Evolutionary conservation across 2,329 filamentous ascomycete species (phyloP).

Genomic region (Scleromitrula shiraiana): DNA sequence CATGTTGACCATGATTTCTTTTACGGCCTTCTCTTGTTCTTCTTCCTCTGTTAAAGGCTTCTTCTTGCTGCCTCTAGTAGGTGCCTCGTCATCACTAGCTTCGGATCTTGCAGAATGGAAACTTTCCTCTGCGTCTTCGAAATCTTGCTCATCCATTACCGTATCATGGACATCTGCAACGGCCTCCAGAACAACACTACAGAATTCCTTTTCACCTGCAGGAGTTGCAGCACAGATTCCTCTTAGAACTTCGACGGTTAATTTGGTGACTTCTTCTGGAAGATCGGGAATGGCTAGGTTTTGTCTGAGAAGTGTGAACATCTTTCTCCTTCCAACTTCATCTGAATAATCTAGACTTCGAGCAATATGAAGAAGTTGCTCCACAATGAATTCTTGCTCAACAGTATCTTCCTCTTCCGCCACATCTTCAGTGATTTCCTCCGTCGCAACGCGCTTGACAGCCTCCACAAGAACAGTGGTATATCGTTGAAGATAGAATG

Average conservation of each 20-base stretch:
- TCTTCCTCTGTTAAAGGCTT: constrained; percentile 52
- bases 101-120: constrained; percentile 93
- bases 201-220: constrained; percentile 74
- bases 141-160: constrained; percentile 61
- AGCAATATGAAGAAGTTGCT: constrained; percentile 89
- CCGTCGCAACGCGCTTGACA: constrained; percentile 47
- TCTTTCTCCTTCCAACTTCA: constrained; percentile 88
- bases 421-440: constrained; percentile 42
- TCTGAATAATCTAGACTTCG: constrained; percentile 95
- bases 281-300: constrained; percentile 78
- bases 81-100: constrained; percentile 58
- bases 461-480: constrained; percentile 60
- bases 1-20: constrained; percentile 94
- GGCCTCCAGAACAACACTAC: constrained; percentile 79
- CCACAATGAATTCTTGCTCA: constrained; percentile 90
- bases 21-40: constrained; percentile 66
- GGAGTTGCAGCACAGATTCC: constrained; percentile 71
- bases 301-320: constrained; percentile 86
- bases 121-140: constrained; percentile 63
- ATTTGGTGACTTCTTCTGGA: constrained; percentile 85
- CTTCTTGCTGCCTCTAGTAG: constrained; percentile 37
- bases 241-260: constrained; percentile 73
- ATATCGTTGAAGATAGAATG: constrained; percentile 78
- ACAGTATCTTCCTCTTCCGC: constrained; percentile 74
- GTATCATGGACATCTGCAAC: constrained; percentile 96